Percentiles rank a stretch among this genome's conserved stretches.
Evolutionary conservation across 1,139 yeast genomes (phyloP).

Genomic region (Meyerozyma athensensis): DNA sequence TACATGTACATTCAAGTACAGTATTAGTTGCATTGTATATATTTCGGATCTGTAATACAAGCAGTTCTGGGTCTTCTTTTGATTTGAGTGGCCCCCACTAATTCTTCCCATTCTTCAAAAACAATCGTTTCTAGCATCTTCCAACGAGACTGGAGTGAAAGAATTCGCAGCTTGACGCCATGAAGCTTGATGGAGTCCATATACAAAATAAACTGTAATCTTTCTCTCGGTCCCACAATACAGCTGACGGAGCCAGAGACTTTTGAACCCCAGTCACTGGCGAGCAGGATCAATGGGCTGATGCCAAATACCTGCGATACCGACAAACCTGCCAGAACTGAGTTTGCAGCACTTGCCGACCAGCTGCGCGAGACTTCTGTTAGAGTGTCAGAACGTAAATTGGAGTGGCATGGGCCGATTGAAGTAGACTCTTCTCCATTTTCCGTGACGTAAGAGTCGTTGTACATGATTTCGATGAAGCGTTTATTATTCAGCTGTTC

Average conservation of each 20-base stretch:
- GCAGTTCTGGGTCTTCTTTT: neutral
- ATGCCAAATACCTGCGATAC: neutral
- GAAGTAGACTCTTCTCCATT: constrained; percentile 10
- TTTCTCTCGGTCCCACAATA: neutral
- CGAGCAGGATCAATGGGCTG: neutral
- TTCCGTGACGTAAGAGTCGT: constrained; percentile 10
- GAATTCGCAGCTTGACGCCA: neutral
- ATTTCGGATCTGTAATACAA: constrained; percentile 2
- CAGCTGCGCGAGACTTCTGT: neutral
- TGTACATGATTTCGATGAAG: constrained; percentile 14
- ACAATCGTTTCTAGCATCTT: neutral
- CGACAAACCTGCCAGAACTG: neutral
- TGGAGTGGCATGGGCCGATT: constrained; percentile 11
- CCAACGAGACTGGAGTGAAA: neutral
- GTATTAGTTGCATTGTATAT: neutral
- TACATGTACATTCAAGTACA: constrained; percentile 7
- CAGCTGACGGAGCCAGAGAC: constrained; percentile 1
- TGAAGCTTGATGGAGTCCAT: neutral
- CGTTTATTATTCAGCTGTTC: neutral
- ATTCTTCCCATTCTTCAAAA: constrained; percentile 1
- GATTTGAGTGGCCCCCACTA: neutral
- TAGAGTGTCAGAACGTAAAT: constrained; percentile 3
- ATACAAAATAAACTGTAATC: neutral
- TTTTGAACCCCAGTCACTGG: neutral
- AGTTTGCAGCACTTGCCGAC: neutral